These are phyloP conservation scores for Bruguiera sexangula DNA, from an alignment of 345 rosid genomes.

Conservation along the genomic window DNA sequence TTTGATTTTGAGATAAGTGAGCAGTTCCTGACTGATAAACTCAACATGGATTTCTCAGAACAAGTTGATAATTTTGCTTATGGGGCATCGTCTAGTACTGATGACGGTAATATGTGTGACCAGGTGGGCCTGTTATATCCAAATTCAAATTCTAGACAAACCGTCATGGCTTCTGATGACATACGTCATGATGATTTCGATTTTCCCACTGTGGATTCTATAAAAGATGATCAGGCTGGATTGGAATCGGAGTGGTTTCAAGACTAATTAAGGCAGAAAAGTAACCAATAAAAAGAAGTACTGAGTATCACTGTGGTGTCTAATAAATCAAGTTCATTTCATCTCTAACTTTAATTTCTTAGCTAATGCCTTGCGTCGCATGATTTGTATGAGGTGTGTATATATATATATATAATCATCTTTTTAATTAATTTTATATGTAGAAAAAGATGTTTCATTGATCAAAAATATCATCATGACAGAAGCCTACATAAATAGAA, in stretches of 20 bases:
- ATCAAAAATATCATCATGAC: no score
- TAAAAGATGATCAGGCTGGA: background rate
- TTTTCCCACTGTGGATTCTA: background rate
- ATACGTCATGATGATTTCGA: background rate
- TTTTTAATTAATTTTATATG: no score
- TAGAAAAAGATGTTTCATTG: no score
- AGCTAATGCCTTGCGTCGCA: no score
- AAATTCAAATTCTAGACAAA: constrained; percentile 1
- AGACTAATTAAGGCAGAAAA: background rate
- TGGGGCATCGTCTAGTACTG: background rate
- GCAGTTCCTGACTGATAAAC: constrained; percentile 10
- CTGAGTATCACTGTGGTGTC: no score
- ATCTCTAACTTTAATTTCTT: no score
- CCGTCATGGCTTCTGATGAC: background rate
- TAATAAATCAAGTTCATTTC: no score
- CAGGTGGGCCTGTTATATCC: constrained; percentile 1
- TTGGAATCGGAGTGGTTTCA: constrained; percentile 11
- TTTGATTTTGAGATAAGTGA: constrained; percentile 21
- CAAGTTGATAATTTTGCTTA: background rate
- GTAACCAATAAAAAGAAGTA: background rate
- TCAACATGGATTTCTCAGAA: constrained; percentile 14
- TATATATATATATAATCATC: no score
- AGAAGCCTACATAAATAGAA: no score
- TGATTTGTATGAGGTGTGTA: no score
- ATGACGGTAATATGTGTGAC: background rate